Evolutionary conservation across 2,329 filamentous ascomycete genomes (phyloP), one percentile per base, ranked within the genome.

Genomic region (Colletotrichum siamense): DNA sequence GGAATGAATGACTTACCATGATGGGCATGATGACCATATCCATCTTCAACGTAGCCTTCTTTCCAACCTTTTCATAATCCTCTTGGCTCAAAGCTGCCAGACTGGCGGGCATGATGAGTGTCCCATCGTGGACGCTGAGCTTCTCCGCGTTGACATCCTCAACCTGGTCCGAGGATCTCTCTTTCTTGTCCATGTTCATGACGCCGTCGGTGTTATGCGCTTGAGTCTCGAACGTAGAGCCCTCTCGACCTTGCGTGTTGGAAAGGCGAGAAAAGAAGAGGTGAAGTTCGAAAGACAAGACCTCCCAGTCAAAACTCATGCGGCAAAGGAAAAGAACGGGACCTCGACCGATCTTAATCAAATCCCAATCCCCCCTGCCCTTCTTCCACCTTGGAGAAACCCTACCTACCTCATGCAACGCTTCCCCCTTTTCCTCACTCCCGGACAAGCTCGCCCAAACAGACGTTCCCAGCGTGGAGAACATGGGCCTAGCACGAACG

Each of bases 11-110:
- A 18, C 67, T 62, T 12, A 79, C 76, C 73, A 75, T 71, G 68
- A 75, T 75, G 22, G 73, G 73, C 80, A 82, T 79, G 15, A 81
- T 81, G 30, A 78, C 69, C 24, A 79, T 44, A 26, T 82, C 80
- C 77, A 82, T 79, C 77, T 80, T 73, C 39, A 73, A 65, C 2
- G 71, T 78, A 0, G 77, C 73, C 49, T 26, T 73, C 65, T 76
- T 77, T 8, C 80, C 75, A 8, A 80, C 18, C 52, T 66, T 73
- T 2, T 73, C 73, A 26, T 77, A 79, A 8, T 80, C 80, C 6
- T 74, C 77, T 15, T 71, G 39, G 24, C 39, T 69, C 2, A 81
- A 77, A 8, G 78, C 71, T 26, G 79, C 79, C 18, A 81, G 72
- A 32, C 69, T 75, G 16, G 69, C 71, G 7, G 79, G 80, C 79